Evolutionary conservation across 129 eudicot genomes (phyloP), one percentile per base, ranked within the genome.

Genomic region (Tagetes erecta): DNA sequence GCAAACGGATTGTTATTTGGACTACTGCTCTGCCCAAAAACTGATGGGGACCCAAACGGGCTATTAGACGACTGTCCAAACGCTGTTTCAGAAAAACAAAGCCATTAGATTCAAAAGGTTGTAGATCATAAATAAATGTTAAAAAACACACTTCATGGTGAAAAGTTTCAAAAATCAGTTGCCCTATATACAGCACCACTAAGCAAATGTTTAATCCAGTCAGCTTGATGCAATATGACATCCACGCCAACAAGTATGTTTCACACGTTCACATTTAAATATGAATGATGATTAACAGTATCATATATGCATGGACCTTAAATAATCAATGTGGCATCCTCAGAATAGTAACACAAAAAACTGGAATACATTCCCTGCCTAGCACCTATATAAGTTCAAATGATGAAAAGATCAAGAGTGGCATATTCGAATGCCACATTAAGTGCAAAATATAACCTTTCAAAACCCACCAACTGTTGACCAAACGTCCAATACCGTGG

Each of bases 11-110:
- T 94, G 86, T 66, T 90, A 72, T 74, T 85, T 76, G 88, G 87
- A 74, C 63, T 88, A 80, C 30, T 91, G 71, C 27, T 78, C 83
- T 94, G 99, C 81, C 97, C 99, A 84, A 94, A 94, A 79, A 76
- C 88, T 49, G 98, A 82, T 64, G 85, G 96, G 47, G 96, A 83
- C 73, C 96, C 97, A 74, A 91, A 91, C 35, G 97, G 89, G 76
- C 89, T 85, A 78, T 78, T 82, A 44, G 99, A 83, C 53, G 99
- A 83, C 86, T 91, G 96, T 91, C 97, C 96, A 77, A 94, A 95
- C 70, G 97, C 97, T 91, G 91, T 67, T 65, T 20, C 11, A 57
- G 35, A 64, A 14, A 42, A 64, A 10, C 67, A 72, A 65, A 64
- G 33, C 73, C n/a, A 64, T 65, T 52, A 72, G 35, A 42, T n/a